Evolutionary conservation across 2,329 filamentous ascomycete species (phyloP).

Genomic region (Coniochaeta pulveracea): DNA sequence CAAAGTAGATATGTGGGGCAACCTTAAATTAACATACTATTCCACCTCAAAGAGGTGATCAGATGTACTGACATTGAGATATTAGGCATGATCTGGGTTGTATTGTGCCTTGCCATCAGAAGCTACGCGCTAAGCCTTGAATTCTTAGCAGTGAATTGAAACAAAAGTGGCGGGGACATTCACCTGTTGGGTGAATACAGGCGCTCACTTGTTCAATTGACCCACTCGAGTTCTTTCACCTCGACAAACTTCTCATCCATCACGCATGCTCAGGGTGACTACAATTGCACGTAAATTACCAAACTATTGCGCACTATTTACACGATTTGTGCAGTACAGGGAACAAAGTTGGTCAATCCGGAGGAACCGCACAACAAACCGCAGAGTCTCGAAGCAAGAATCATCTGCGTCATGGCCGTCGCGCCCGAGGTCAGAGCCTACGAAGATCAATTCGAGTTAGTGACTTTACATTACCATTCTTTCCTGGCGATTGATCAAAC

Average conservation of each 20-base stretch:
- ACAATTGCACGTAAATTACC: not conserved
- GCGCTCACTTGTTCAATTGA: not conserved
- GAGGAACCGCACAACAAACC: no score
- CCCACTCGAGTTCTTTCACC: not conserved
- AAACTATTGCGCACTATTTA: not conserved
- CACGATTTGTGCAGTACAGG: not conserved
- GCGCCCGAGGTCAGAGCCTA: slow-evolving; percentile 1
- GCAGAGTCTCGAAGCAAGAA: not conserved
- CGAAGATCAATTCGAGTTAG: not conserved
- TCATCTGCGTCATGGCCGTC: not conserved
- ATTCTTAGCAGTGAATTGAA: no score
- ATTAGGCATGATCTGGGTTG: no score
- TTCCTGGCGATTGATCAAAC: not conserved
- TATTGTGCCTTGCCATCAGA: no score
- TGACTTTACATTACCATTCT: not conserved
- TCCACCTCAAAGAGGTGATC: no score
- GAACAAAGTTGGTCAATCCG: not conserved
- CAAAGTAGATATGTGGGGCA: no score
- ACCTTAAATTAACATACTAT: no score
- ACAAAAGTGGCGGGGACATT: no score
- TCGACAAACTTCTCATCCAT: slow-evolving; percentile 1
- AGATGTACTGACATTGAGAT: no score
- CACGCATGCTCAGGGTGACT: not conserved
- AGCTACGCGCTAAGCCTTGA: no score
- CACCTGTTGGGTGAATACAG: not conserved